Percentiles rank a stretch among this genome's conserved stretches.
These are phyloP conservation scores for Diaporthe longicolla DNA, from an alignment of 2,329 filamentous ascomycete genomes.

Conservation along the genomic window DNA sequence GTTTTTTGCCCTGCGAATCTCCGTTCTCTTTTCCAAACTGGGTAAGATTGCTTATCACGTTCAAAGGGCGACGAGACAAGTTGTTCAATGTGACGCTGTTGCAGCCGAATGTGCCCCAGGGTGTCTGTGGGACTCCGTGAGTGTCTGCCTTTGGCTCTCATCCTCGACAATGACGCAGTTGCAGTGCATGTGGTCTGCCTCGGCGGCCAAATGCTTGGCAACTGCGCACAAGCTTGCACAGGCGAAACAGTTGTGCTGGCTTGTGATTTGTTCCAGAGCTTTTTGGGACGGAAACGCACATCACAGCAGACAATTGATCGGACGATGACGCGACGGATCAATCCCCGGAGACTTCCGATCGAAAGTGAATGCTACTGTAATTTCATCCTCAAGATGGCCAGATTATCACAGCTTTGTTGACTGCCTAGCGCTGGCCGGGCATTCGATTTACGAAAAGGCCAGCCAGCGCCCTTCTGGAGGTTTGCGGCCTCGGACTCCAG, in stretches of 20 bases:
- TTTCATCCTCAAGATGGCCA: neutral
- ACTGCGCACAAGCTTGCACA: neutral
- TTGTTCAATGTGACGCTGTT: neutral
- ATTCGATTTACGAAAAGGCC: neutral
- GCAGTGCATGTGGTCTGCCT: neutral
- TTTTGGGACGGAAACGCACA: neutral
- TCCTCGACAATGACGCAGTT: neutral
- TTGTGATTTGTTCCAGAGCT: neutral
- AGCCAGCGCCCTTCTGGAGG: neutral
- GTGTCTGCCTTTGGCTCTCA: too few relatives aligned
- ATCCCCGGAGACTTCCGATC: neutral
- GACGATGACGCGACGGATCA: conserved; percentile 3
- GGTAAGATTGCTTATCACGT: too few relatives aligned
- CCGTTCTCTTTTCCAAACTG: too few relatives aligned
- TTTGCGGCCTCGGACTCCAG: neutral
- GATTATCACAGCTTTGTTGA: neutral
- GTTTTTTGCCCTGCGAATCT: too few relatives aligned
- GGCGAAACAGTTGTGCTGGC: neutral
- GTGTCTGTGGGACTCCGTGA: too few relatives aligned
- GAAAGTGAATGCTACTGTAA: neutral
- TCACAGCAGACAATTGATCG: neutral
- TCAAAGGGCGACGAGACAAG: neutral
- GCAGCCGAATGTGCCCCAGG: neutral
- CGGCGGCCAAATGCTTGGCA: neutral
- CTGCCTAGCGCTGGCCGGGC: neutral